Evolutionary conservation across 306 rosid species (phyloP).

Genomic region (Gleditsia sinensis): DNA sequence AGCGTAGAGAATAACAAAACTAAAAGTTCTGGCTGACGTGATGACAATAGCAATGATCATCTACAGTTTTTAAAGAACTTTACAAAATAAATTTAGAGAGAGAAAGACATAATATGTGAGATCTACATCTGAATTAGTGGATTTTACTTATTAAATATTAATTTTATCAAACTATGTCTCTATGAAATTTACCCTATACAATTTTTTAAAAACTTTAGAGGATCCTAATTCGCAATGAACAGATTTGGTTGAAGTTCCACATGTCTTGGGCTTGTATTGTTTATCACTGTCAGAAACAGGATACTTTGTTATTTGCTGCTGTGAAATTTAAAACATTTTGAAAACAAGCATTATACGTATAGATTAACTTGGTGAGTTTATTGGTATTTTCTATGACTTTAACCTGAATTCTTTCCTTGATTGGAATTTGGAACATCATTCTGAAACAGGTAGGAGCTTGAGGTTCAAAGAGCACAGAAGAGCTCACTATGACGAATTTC

Average conservation of each 20-base stretch:
- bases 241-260: neutral
- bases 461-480: constrained; percentile 48
- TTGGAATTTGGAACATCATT: constrained; percentile 32
- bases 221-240: too few relatives aligned
- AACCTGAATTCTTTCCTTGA: constrained; percentile 4
- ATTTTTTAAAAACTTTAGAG: too few relatives aligned
- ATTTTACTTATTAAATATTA: too few relatives aligned
- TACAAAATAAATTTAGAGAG: too few relatives aligned
- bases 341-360: neutral
- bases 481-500: constrained; percentile 52
- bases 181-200: too few relatives aligned
- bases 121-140: too few relatives aligned
- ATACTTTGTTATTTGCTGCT: neutral
- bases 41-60: constrained; percentile 4
- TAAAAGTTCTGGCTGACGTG: neutral
- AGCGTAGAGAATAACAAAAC: neutral
- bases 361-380: neutral
- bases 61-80: too few relatives aligned
- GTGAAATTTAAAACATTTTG: neutral
- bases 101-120: too few relatives aligned
- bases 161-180: too few relatives aligned
- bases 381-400: neutral
- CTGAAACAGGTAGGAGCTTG: constrained; percentile 36
- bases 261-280: neutral
- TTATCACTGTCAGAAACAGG: neutral